phyloP scores from a whole-genome alignment of 495 filamentous ascomycete species.

The Hypoxylon rickii region DNA sequence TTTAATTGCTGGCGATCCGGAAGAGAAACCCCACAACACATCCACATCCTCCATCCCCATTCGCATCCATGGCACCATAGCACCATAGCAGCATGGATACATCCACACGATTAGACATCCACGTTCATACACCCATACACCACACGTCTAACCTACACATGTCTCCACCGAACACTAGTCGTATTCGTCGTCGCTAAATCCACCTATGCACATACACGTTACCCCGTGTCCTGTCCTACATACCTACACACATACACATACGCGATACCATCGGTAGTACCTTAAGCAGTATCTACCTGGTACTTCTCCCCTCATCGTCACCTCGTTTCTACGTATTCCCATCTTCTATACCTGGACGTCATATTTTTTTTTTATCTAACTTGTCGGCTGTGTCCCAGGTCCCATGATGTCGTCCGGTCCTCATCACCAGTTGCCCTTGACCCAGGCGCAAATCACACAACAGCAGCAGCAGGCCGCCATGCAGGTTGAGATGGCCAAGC shows the following conservation, averaged over 20 bases:
- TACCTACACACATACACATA: slow-evolving; percentile 7
- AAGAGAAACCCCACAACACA: slow-evolving; percentile 7
- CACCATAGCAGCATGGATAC: not conserved
- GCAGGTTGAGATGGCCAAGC: slow-evolving; percentile 69
- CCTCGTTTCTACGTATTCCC: not conserved
- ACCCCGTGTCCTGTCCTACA: not conserved
- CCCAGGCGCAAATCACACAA: slow-evolving; percentile 56
- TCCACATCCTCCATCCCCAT: slow-evolving; percentile 13
- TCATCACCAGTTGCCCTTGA: slow-evolving; percentile 53
- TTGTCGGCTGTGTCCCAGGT: slow-evolving; percentile 44
- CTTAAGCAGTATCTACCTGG: slow-evolving; percentile 2
- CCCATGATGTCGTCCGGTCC: slow-evolving; percentile 62
- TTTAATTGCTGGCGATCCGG: slow-evolving; percentile 19
- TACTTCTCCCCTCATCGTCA: not conserved
- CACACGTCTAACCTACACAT: slow-evolving; percentile 8
- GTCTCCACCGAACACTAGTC: slow-evolving; percentile 30
- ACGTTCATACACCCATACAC: not conserved
- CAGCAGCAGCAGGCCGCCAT: slow-evolving; percentile 59
- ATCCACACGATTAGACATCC: not conserved
- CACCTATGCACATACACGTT: slow-evolving; percentile 8
- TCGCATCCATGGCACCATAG: slow-evolving; percentile 12
- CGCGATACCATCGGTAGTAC: slow-evolving; percentile 8
- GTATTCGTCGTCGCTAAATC: slow-evolving; percentile 12
- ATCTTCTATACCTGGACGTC: not conserved
- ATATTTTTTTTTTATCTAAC: slow-evolving; percentile 27